These are phyloP conservation scores for Blastomyces parvus DNA, from an alignment of 2,329 filamentous ascomycete genomes.

Conservation along the genomic window DNA sequence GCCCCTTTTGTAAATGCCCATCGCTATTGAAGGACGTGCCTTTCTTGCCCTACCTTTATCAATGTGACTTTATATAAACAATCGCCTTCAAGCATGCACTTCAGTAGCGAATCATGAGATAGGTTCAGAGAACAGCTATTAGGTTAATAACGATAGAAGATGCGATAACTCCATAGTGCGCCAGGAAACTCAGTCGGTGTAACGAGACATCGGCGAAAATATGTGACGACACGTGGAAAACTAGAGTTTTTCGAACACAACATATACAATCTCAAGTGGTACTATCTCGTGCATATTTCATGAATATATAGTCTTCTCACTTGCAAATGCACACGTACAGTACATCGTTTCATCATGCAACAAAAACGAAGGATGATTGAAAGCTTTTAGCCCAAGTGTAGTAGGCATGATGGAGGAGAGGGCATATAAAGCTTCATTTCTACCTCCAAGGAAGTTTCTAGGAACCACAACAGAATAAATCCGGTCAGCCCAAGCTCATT, in stretches of 20 bases:
- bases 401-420: not conserved
- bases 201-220: not conserved
- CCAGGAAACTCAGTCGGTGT: not conserved
- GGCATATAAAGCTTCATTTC: not conserved
- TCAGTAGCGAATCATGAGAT: not conserved
- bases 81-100: not conserved
- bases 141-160: not conserved
- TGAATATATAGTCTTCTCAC: not conserved
- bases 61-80: not conserved
- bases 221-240: not conserved
- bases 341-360: not conserved
- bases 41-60: too few species aligned
- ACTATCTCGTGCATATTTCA: not conserved
- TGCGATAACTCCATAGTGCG: not conserved
- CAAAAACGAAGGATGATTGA: not conserved
- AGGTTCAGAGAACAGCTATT: too few species aligned
- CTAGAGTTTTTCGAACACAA: not conserved
- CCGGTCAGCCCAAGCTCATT: not conserved
- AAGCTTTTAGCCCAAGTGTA: not conserved
- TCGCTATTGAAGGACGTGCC: too few species aligned
- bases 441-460: not conserved
- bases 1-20: not conserved
- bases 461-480: not conserved
- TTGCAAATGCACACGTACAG: not conserved
- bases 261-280: not conserved